Evolutionary conservation across 805 yeast genomes (phyloP).

Genomic region (Lipomyces orientalis): DNA sequence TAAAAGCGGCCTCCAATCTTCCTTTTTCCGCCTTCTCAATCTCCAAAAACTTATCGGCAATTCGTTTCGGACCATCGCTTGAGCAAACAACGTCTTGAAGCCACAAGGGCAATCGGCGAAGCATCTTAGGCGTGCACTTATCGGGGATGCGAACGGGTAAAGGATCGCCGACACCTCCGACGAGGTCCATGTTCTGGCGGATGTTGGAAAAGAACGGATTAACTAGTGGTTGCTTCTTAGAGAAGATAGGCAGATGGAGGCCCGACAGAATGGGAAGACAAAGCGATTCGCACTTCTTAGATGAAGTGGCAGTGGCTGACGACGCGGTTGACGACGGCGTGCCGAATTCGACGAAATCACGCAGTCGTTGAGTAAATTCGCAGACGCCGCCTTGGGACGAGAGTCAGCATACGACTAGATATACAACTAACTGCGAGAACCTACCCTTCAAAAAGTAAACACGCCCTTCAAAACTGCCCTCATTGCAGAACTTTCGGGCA

Average conservation of each 20-base stretch:
- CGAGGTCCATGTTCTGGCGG: conserved; percentile 40
- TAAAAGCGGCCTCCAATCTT: conserved; percentile 59
- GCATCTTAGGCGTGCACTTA: conserved; percentile 27
- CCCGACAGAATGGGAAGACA: conserved; percentile 42
- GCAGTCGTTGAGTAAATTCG: conserved; percentile 20
- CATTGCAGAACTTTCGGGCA: conserved; percentile 34
- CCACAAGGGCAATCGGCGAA: conserved; percentile 60
- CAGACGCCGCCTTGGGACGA: conserved; percentile 21
- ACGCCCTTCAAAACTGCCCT: conserved; percentile 29
- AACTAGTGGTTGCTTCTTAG: conserved; percentile 36
- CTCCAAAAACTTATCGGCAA: conserved; percentile 62
- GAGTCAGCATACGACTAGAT: not conserved
- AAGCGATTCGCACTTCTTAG: conserved; percentile 7
- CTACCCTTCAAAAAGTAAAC: conserved; percentile 43
- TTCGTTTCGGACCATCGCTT: conserved; percentile 48
- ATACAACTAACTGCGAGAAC: not conserved
- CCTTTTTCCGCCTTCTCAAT: conserved; percentile 74
- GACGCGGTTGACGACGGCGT: not conserved
- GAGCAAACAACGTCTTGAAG: conserved; percentile 48
- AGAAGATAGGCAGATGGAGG: conserved; percentile 37
- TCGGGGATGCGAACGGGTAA: conserved; percentile 39
- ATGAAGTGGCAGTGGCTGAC: not conserved
- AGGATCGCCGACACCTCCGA: conserved; percentile 42
- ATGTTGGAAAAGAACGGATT: conserved; percentile 43
- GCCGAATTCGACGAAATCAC: conserved; percentile 7